These are phyloP conservation scores for Rhazya stricta DNA, from an alignment of 257 asterid genomes.

Conservation along the genomic window DNA sequence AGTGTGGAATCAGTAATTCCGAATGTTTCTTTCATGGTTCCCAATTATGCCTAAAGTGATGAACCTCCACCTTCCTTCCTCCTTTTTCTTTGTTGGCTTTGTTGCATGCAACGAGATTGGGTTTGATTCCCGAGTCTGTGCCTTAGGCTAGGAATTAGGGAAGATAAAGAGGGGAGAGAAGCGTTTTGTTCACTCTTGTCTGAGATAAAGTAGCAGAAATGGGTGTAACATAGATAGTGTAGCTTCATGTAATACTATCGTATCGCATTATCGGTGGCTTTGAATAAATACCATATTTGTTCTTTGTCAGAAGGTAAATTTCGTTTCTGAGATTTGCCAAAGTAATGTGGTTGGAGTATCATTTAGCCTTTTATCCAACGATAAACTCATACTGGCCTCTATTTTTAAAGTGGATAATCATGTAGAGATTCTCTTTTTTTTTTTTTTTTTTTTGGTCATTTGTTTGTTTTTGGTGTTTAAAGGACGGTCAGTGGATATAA, in stretches of 20 bases:
- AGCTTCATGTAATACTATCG: background rate
- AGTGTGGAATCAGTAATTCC: background rate
- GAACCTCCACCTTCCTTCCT: background rate
- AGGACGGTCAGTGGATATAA: background rate
- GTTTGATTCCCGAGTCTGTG: slow-evolving; percentile 1
- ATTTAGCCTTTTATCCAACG: background rate
- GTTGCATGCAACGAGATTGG: slow-evolving; percentile 4
- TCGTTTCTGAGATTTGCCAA: background rate
- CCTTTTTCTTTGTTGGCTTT: background rate
- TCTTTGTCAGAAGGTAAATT: background rate
- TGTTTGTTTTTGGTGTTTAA: no score
- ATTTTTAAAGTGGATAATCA: slow-evolving; percentile 2
- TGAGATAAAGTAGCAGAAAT: slow-evolving; percentile 49
- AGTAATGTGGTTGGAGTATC: background rate
- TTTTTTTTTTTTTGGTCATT: background rate
- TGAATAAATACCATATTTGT: background rate
- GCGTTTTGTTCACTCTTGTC: slow-evolving; percentile 32
- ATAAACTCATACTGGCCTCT: background rate
- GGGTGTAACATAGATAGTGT: background rate
- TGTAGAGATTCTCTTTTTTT: background rate
- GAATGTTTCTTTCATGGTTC: background rate
- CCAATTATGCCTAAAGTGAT: background rate
- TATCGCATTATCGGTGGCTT: background rate
- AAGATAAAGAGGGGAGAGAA: background rate
- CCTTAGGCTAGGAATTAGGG: background rate